A percentile compares a stretch with the other conserved stretches of the same genome.
These are phyloP conservation scores for Backusella mclennaniae DNA, from an alignment of 192 early-diverging fungal species.

Conservation along the genomic window DNA sequence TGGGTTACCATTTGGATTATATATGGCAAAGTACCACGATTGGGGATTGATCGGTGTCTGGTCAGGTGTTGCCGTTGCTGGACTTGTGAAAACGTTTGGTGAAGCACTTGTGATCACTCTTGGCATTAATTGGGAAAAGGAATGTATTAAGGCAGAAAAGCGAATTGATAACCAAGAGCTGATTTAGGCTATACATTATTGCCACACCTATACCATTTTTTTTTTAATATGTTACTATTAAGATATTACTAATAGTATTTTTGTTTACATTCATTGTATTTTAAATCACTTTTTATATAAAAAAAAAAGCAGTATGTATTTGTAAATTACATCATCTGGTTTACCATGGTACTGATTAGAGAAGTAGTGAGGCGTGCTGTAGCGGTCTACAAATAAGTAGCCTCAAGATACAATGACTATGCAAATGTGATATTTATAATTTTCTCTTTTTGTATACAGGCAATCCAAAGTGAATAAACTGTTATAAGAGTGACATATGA, in stretches of 20 bases:
- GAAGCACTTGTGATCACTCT: slow-evolving; percentile 14
- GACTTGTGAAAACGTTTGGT: slow-evolving; percentile 13
- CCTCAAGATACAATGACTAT: neutral
- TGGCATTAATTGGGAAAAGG: slow-evolving; percentile 18
- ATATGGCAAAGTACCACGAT: slow-evolving; percentile 11
- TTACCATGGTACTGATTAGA: neutral
- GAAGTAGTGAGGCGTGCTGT: neutral
- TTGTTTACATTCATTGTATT: neutral
- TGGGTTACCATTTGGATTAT: slow-evolving; percentile 29
- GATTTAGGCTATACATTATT: neutral
- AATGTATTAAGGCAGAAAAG: slow-evolving; percentile 5
- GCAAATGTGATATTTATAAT: neutral
- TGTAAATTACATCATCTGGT: neutral
- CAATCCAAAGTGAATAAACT: too few species aligned
- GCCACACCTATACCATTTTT: neutral
- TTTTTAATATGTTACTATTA: neutral
- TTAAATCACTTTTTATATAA: neutral
- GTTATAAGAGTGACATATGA: too few species aligned
- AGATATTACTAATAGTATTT: neutral
- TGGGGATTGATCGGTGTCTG: slow-evolving; percentile 29
- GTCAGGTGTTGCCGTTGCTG: slow-evolving; percentile 25
- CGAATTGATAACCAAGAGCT: slow-evolving; percentile 17
- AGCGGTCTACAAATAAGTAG: neutral
- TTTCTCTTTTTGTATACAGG: too few species aligned
- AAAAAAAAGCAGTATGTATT: neutral